phyloP scores from a whole-genome alignment of 768 basidiomycete genomes.

The Phylloporus arenicola region DNA sequence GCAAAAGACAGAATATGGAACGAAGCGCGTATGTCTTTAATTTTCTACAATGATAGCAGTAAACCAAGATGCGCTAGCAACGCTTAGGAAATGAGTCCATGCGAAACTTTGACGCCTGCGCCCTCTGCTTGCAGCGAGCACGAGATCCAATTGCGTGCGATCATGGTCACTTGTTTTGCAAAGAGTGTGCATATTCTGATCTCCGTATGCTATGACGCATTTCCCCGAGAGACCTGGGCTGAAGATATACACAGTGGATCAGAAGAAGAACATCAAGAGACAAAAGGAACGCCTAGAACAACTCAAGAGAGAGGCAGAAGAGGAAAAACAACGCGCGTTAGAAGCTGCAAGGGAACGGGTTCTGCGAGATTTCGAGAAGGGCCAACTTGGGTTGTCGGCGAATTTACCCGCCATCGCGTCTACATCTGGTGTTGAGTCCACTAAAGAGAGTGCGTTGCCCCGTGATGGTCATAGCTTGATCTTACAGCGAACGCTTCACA shows the following conservation, averaged over 20 bases:
- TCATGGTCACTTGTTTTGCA: conserved; percentile 92
- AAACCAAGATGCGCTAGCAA: conserved; percentile 22
- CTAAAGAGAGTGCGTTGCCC: conserved; percentile 32
- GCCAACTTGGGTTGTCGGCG: conserved; percentile 67
- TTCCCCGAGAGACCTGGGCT: conserved; percentile 6
- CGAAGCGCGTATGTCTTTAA: conserved; percentile 52
- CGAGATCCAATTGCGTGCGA: conserved; percentile 78
- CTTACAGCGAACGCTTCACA: conserved; percentile 20
- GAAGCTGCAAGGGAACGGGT: conserved; percentile 85
- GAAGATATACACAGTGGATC: conserved; percentile 49
- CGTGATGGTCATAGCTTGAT: background rate
- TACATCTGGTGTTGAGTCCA: conserved; percentile 33
- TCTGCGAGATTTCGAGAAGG: conserved; percentile 81
- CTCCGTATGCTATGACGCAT: conserved; percentile 48
- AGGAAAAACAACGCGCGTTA: conserved; percentile 63
- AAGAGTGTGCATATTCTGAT: conserved; percentile 87
- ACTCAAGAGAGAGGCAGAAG: conserved; percentile 74
- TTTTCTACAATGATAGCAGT: background rate
- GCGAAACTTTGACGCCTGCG: conserved; percentile 87
- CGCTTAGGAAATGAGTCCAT: conserved; percentile 79
- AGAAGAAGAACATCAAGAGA: conserved; percentile 91
- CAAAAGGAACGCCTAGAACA: conserved; percentile 76
- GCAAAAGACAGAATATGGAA: conserved; percentile 76
- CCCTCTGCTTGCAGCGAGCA: conserved; percentile 79
- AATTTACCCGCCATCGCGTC: conserved; percentile 29